Conservation (phyloP, 495 filamentous ascomycete species). For the Thermochaetoides thermophila region DNA sequence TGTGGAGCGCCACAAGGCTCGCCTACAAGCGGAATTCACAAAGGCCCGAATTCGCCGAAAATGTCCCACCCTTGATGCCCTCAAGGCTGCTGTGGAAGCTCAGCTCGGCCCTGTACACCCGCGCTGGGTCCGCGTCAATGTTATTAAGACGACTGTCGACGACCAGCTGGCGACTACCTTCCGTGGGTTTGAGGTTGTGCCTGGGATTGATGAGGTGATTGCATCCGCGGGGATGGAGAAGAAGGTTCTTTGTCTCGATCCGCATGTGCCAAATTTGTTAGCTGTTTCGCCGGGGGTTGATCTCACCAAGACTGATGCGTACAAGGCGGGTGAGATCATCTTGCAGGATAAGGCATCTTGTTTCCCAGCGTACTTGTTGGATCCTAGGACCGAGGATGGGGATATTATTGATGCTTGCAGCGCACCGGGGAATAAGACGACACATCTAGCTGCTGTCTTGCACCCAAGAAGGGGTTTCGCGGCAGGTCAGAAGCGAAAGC, state of each 20-base stretch:
- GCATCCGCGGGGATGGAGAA: slow-evolving; percentile 4
- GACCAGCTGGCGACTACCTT: slow-evolving; percentile 59
- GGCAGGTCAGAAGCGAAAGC: neutral
- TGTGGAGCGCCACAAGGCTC: slow-evolving; percentile 65
- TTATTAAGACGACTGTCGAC: slow-evolving; percentile 52
- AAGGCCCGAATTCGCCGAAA: slow-evolving; percentile 59
- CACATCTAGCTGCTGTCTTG: slow-evolving; percentile 70
- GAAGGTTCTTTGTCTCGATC: slow-evolving; percentile 43
- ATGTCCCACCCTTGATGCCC: slow-evolving; percentile 44
- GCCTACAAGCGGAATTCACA: slow-evolving; percentile 67
- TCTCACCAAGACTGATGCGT: slow-evolving; percentile 53
- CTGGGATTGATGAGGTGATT: slow-evolving; percentile 31
- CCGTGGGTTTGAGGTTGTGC: slow-evolving; percentile 34
- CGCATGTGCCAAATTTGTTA: slow-evolving; percentile 67
- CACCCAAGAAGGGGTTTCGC: slow-evolving; percentile 9
- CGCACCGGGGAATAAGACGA: slow-evolving; percentile 94
- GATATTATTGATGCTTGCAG: slow-evolving; percentile 81
- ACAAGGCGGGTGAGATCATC: slow-evolving; percentile 62
- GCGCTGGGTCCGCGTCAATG: slow-evolving; percentile 83
- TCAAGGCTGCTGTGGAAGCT: slow-evolving; percentile 43
- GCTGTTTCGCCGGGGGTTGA: slow-evolving; percentile 57
- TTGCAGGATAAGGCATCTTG: slow-evolving; percentile 95
- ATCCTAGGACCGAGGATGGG: slow-evolving; percentile 43
- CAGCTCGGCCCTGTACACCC: slow-evolving; percentile 37
- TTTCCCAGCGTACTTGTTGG: slow-evolving; percentile 77